phyloP scores from a whole-genome alignment of 345 rosid species.

The Ceriops tagal region DNA sequence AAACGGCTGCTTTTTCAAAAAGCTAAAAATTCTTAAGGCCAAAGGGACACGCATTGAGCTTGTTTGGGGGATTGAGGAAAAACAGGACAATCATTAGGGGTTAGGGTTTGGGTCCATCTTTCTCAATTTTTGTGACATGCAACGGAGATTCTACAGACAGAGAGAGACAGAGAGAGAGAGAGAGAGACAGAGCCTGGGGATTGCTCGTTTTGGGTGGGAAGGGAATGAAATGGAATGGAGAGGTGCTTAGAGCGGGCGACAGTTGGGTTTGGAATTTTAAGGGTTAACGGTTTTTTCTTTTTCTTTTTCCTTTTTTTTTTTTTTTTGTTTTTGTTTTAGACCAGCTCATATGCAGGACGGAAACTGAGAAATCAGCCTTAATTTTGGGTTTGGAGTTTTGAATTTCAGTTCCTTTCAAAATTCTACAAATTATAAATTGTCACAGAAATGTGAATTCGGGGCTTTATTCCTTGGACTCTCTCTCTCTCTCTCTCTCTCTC shows the following conservation, averaged over 20 bases:
- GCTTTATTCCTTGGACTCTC: too few relatives aligned
- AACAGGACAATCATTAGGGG: not conserved
- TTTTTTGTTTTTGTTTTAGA: too few relatives aligned
- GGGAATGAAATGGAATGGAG: too few relatives aligned
- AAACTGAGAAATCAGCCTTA: too few relatives aligned
- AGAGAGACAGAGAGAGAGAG: too few relatives aligned
- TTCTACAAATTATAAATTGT: too few relatives aligned
- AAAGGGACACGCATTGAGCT: conserved; percentile 9
- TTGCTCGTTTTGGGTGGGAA: not conserved
- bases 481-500: too few relatives aligned
- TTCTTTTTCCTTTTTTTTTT: too few relatives aligned
- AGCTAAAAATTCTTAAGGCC: not conserved
- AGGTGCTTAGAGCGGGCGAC: not conserved
- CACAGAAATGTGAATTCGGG: too few relatives aligned
- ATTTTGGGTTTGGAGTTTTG: too few relatives aligned
- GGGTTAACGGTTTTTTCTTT: not conserved
- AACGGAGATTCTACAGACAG: conserved; percentile 1
- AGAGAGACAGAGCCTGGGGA: not conserved
- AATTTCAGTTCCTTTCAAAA: too few relatives aligned
- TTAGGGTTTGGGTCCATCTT: conserved; percentile 5
- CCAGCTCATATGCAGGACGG: not conserved
- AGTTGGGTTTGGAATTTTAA: not conserved
- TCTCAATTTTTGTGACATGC: not conserved
- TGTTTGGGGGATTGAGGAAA: not conserved
- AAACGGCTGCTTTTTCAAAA: too few relatives aligned